Conservation (phyloP, 768 basidiomycete species). For the Kwoniella pini region DNA sequence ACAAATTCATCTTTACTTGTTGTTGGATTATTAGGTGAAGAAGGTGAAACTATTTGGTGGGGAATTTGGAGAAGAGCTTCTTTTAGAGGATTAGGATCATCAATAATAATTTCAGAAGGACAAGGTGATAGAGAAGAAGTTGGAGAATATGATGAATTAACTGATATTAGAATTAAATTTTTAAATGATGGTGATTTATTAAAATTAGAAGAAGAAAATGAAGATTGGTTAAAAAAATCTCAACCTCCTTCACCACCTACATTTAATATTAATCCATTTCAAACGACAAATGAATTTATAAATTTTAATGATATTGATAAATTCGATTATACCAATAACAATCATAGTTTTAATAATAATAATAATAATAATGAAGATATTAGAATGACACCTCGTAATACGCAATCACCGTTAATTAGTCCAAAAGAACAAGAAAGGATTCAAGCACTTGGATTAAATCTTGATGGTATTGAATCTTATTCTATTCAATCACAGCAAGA, state of each 20-base stretch:
- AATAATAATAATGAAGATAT: conserved; percentile 1
- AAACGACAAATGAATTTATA: too few relatives aligned
- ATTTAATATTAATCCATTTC: not conserved
- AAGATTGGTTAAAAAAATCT: conserved; percentile 14
- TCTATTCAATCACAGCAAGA: not conserved
- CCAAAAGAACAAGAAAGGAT: not conserved
- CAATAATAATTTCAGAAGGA: too few relatives aligned
- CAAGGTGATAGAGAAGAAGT: too few relatives aligned
- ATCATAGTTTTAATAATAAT: not conserved
- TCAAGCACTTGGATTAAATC: not conserved
- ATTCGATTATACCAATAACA: too few relatives aligned
- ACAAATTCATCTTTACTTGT: conserved; percentile 35
- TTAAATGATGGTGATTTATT: conserved; percentile 40
- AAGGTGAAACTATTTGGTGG: conserved; percentile 50
- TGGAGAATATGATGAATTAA: conserved; percentile 11
- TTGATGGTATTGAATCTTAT: not conserved
- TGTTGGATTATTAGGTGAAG: conserved; percentile 43
- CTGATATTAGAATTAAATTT: conserved; percentile 19
- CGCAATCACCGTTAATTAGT: conserved; percentile 1
- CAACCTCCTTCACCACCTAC: conserved; percentile 16
- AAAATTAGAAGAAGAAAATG: conserved; percentile 32
- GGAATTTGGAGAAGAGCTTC: conserved; percentile 38
- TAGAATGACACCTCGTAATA: conserved; percentile 15
- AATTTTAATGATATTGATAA: too few relatives aligned
- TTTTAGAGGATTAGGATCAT: not conserved